phyloP scores from a whole-genome alignment of 2,329 filamentous ascomycete species.

The Cladosporium velox region DNA sequence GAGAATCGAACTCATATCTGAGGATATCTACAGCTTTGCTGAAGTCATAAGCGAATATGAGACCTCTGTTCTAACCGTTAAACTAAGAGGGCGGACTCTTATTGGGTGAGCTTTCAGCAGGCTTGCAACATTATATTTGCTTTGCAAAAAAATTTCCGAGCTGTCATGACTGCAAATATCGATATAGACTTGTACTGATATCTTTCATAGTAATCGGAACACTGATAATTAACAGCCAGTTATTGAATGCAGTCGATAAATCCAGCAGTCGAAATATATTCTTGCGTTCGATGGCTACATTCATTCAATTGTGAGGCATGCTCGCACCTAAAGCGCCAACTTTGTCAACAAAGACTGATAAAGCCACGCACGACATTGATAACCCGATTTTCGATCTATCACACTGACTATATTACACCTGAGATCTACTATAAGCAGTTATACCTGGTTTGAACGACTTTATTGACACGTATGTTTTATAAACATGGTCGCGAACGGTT shows the following conservation, averaged over 20 bases:
- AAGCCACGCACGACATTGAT: not conserved
- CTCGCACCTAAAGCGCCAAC: no score
- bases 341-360: not conserved
- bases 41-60: constrained; percentile 11
- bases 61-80: constrained; percentile 17
- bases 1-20: constrained; percentile 17
- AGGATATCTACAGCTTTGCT: constrained; percentile 9
- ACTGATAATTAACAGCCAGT: no score
- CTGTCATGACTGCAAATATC: no score
- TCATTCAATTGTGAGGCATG: no score
- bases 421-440: not conserved
- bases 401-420: not conserved
- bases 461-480: not conserved
- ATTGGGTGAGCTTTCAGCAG: not conserved
- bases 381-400: no score
- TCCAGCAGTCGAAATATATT: no score
- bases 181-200: no score
- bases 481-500: not conserved
- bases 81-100: constrained; percentile 13
- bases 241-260: no score
- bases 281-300: no score
- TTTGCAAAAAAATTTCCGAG: not conserved
- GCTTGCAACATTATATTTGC: not conserved
- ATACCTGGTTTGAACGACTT: not conserved
- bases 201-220: no score